These are phyloP conservation scores for Carex littledalei DNA, from an alignment of 176 grass and related monocot species.

Conservation along the genomic window DNA sequence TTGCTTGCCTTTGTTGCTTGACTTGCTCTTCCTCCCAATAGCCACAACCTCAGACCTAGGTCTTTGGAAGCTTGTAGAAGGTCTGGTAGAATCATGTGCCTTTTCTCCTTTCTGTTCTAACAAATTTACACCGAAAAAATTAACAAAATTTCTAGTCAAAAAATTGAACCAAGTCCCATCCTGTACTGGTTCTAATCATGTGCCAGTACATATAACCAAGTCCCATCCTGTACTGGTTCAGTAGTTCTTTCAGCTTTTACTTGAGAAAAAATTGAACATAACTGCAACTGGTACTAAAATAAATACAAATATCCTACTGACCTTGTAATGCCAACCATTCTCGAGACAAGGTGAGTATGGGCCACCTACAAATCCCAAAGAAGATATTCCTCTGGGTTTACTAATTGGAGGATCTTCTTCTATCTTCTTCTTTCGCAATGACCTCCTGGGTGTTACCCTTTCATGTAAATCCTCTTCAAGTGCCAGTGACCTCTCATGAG, in stretches of 20 bases:
- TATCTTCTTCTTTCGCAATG: constrained; percentile 4
- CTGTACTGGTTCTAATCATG: background rate
- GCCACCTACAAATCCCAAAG: background rate
- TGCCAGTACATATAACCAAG: background rate
- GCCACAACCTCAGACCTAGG: constrained; percentile 8
- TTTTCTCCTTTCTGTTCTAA: constrained; percentile 19
- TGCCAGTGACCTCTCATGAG: background rate
- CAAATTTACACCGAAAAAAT: background rate
- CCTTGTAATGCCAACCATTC: background rate
- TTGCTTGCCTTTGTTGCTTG: constrained; percentile 20
- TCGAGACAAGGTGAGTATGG: background rate
- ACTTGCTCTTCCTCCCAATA: background rate
- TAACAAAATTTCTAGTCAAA: background rate
- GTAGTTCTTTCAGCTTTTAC: background rate
- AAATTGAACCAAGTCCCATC: background rate
- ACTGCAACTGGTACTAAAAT: constrained; percentile 1
- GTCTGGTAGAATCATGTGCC: background rate
- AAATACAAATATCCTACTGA: background rate
- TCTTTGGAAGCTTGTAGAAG: background rate
- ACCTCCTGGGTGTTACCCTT: background rate
- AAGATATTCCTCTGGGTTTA: background rate
- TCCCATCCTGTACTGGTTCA: background rate
- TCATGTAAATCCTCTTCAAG: background rate
- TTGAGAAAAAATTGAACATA: background rate
- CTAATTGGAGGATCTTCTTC: background rate